A percentile compares a stretch with the other conserved stretches of the same genome.
Evolutionary conservation across 306 rosid species (phyloP).

Genomic region (Gastrolobium bilobum): DNA sequence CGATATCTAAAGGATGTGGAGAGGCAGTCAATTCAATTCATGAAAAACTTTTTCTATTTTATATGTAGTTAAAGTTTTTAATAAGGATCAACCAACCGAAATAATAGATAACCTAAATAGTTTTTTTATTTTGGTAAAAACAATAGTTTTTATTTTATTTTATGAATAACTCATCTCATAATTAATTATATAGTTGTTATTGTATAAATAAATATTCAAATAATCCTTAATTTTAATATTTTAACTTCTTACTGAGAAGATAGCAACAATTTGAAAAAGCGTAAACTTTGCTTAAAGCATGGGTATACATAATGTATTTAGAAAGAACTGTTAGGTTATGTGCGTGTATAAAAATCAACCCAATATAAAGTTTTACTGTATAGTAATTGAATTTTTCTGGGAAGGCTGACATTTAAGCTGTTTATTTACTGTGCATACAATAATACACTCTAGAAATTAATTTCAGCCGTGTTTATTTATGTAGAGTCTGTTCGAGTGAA

Average conservation of each 20-base stretch:
- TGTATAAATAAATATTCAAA: too few species aligned
- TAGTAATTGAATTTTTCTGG: neutral
- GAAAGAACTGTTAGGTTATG: neutral
- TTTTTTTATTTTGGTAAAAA: too few species aligned
- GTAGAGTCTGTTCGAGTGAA: neutral
- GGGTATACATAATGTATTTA: neutral
- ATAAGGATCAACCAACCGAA: too few species aligned
- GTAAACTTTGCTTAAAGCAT: neutral
- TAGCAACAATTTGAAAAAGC: neutral
- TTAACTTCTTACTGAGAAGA: neutral
- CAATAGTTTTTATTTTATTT: too few species aligned
- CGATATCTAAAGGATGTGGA: too few species aligned
- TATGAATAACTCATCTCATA: too few species aligned
- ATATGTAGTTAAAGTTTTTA: too few species aligned
- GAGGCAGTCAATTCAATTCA: too few species aligned
- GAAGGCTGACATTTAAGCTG: neutral
- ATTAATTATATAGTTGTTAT: too few species aligned
- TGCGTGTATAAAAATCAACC: neutral
- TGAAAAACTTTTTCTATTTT: too few species aligned
- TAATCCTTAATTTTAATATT: too few species aligned
- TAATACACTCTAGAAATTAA: neutral
- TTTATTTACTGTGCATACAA: neutral
- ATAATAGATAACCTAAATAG: too few species aligned
- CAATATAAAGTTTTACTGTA: neutral
- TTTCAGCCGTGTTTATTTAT: neutral